A percentile compares a stretch with the other conserved stretches of the same genome.
Evolutionary conservation across 116 monocot species (phyloP).

Genomic region (Trichopus zeylanicus): DNA sequence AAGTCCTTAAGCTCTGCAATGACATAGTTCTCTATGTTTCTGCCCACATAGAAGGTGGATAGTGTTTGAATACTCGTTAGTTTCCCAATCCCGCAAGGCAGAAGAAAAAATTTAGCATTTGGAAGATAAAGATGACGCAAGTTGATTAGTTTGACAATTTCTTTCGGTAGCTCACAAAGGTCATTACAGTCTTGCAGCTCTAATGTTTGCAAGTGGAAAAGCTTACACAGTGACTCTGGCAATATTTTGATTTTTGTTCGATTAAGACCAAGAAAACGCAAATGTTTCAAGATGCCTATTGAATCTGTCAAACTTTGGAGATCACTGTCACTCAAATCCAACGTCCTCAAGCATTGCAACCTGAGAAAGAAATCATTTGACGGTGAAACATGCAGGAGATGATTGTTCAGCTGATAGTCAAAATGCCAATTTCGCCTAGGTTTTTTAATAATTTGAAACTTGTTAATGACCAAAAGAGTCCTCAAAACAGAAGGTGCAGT

Average conservation of each 20-base stretch:
- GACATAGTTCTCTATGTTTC: neutral
- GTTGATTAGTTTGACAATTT: neutral
- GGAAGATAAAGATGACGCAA: constrained; percentile 17
- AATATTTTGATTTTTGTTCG: constrained; percentile 1
- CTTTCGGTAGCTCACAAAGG: constrained; percentile 11
- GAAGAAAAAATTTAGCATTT: neutral
- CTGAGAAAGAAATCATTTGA: neutral
- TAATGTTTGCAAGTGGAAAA: constrained; percentile 18
- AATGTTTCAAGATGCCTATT: constrained; percentile 12
- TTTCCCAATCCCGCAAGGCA: constrained; percentile 16
- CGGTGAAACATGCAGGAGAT: neutral
- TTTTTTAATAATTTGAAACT: neutral
- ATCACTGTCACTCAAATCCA: constrained; percentile 14
- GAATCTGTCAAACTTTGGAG: constrained; percentile 8
- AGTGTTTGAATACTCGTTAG: constrained; percentile 6
- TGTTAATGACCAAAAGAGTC: neutral
- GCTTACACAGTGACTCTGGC: constrained; percentile 3
- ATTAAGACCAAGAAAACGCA: constrained; percentile 16
- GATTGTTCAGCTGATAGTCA: neutral
- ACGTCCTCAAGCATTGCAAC: constrained; percentile 3
- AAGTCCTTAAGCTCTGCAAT: constrained; percentile 15
- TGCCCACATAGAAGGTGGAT: constrained; percentile 3
- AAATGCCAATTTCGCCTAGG: neutral
- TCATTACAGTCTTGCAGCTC: neutral
- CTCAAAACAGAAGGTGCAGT: neutral